Conservation (phyloP, 805 yeast species). For the Danielozyma ontarioensis region DNA sequence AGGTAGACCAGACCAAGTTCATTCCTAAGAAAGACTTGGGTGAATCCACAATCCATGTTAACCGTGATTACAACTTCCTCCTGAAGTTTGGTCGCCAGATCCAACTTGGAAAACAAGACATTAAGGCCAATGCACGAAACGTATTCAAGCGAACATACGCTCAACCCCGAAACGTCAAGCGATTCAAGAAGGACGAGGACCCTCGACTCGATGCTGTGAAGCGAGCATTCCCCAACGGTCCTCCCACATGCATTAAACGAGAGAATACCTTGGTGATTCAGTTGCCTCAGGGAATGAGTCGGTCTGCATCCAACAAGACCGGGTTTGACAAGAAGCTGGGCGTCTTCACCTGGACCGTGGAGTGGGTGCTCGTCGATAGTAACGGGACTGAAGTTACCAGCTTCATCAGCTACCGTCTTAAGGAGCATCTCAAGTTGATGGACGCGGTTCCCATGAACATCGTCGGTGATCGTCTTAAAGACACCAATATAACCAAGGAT, state of each 20-base stretch:
- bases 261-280: slow-evolving; percentile 63
- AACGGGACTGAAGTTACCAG: slow-evolving; percentile 19
- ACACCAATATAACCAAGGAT: slow-evolving; percentile 15
- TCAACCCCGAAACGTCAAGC: slow-evolving; percentile 7
- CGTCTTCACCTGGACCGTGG: slow-evolving; percentile 73
- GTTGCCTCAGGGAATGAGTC: slow-evolving; percentile 71
- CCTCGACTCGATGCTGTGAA: slow-evolving; percentile 17
- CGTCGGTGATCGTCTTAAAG: slow-evolving; percentile 11
- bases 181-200: slow-evolving; percentile 19
- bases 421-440: slow-evolving; percentile 29
- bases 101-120: slow-evolving; percentile 52
- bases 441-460: slow-evolving; percentile 40
- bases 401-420: slow-evolving; percentile 41
- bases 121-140: slow-evolving; percentile 36
- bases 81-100: slow-evolving; percentile 54
- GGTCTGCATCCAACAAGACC: slow-evolving; percentile 59
- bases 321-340: slow-evolving; percentile 62
- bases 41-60: slow-evolving; percentile 44
- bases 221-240: slow-evolving; percentile 19
- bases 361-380: slow-evolving; percentile 50
- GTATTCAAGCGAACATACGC: slow-evolving; percentile 28
- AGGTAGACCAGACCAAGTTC: slow-evolving; percentile 55
- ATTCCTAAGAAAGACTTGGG: slow-evolving; percentile 43
- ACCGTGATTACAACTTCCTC: slow-evolving; percentile 80
- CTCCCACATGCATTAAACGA: slow-evolving; percentile 31